Evolutionary conservation across 208 protist genomes (phyloP), one percentile per base, ranked within the genome.

Genomic region (Leishmania gerbilli): DNA sequence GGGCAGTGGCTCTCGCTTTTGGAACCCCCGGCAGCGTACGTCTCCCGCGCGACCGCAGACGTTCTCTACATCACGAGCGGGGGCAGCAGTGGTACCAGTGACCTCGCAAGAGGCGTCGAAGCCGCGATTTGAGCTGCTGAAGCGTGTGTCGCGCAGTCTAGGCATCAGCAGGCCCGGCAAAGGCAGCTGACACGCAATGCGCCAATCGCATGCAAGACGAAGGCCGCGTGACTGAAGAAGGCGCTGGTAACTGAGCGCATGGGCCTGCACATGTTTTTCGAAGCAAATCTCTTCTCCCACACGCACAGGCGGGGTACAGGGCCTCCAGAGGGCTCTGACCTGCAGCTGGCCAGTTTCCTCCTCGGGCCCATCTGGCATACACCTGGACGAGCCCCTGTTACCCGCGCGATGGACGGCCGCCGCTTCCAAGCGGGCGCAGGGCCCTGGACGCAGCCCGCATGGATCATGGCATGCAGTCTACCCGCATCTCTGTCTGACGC

Each of bases 51-150:
- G 42, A 31, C 21, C 42, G 2, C 68, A 53, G 24, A 42, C 37
- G 49, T 49, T 34, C 21, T n/a, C 17, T 34, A 53, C 37, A 13
- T 11, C 75, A 24, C 15, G 19, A 15, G 45, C 37, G 3, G 55
- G 15, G 47, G 45, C 40, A 40, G 1, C 45, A 49, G 42, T 27
- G 45, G 42, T 4, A n/a, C 5, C 76, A 47, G 2, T 71, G 42
- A 45, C 40, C 24, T 58, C 69, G 6, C 71, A 80, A 42, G 81
- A 78, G 72, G 79, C 47, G 24, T 78, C 81, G 37, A 81, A 71
- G 77, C 71, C 76, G 31, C 81, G 81, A 31, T 81, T 81, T 68
- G 69, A 56, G 3, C 53, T 65, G 49, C 71, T 85, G 71, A 42
- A n/a, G n/a, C 81, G 81, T 21, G 77, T 85, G 31, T n/a, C 81